Evolutionary conservation across 2,329 filamentous ascomycete genomes (phyloP).

Genomic region (Hypoxylon rubiginosum): DNA sequence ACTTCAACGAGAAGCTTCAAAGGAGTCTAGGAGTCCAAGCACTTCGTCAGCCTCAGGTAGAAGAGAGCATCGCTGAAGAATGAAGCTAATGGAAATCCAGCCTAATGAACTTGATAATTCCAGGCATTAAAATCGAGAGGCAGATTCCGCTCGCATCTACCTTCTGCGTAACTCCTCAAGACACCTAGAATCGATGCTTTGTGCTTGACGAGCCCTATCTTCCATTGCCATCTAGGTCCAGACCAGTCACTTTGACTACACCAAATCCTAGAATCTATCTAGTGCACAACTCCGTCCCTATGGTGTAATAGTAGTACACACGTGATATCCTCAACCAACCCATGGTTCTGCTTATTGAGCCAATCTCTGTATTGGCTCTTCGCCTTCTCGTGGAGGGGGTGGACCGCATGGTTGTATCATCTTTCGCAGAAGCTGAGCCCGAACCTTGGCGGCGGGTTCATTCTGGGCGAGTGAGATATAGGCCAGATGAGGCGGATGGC

Average conservation of each 20-base stretch:
- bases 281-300: not conserved
- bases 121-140: conserved; percentile 4
- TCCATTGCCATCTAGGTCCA: not conserved
- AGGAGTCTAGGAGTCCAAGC: conserved; percentile 70
- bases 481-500: conserved; percentile 87
- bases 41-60: conserved; percentile 35
- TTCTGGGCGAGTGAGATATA: conserved; percentile 94
- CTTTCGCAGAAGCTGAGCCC: conserved; percentile 84
- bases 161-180: not conserved
- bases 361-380: conserved; percentile 48
- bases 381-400: conserved; percentile 68
- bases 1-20: conserved; percentile 71
- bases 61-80: conserved; percentile 34
- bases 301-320: not conserved
- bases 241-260: not conserved
- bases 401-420: conserved; percentile 75
- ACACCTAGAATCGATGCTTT: not conserved
- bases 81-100: conserved; percentile 20
- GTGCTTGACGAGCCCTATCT: not conserved
- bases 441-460: conserved; percentile 83
- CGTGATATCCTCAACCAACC: not conserved
- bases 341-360: conserved; percentile 6
- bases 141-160: not conserved
- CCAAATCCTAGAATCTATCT: not conserved
- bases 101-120: conserved; percentile 15